These are phyloP conservation scores for Scheffersomyces segobiensis DNA, from an alignment of 1,139 yeast species.

Conservation along the genomic window DNA sequence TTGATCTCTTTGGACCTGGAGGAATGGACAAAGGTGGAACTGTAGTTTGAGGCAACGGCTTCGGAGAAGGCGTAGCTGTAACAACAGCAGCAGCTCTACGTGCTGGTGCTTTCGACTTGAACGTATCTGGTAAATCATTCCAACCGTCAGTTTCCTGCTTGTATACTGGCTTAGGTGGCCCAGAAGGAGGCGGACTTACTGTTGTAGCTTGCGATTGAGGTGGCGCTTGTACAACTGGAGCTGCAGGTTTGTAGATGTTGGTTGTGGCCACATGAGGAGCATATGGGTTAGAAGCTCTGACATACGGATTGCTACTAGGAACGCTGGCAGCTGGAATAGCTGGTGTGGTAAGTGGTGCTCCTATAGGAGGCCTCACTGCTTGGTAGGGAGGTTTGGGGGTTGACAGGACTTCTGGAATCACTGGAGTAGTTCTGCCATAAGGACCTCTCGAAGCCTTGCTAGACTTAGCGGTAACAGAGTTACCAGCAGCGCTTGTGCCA, in stretches of 20 bases:
- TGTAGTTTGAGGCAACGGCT: constrained; percentile 17
- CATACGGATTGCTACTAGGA: constrained; percentile 25
- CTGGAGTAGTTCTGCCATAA: constrained; percentile 10
- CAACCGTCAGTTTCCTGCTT: constrained; percentile 78
- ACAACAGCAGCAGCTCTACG: constrained; percentile 56
- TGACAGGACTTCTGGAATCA: constrained; percentile 8
- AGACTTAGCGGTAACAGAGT: constrained; percentile 5
- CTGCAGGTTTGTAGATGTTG: constrained; percentile 18
- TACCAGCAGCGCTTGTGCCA: constrained; percentile 6
- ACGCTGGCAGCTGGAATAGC: constrained; percentile 11
- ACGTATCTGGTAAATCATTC: constrained; percentile 86
- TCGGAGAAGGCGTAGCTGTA: constrained; percentile 22
- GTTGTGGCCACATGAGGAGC: constrained; percentile 21
- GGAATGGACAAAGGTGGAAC: constrained; percentile 11
- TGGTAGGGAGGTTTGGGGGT: constrained; percentile 4
- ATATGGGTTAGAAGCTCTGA: constrained; percentile 27
- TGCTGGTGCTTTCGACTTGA: constrained; percentile 50
- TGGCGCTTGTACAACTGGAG: constrained; percentile 17
- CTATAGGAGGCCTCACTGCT: constrained; percentile 6
- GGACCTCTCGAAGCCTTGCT: constrained; percentile 4
- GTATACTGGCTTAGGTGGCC: constrained; percentile 42
- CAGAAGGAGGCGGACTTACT: constrained; percentile 28
- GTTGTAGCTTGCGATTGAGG: constrained; percentile 13
- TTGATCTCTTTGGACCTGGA: constrained; percentile 13
- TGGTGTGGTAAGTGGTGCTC: constrained; percentile 6